Conservation (phyloP, 2,329 filamentous ascomycete genomes). For the Geosmithia morbida region DNA sequence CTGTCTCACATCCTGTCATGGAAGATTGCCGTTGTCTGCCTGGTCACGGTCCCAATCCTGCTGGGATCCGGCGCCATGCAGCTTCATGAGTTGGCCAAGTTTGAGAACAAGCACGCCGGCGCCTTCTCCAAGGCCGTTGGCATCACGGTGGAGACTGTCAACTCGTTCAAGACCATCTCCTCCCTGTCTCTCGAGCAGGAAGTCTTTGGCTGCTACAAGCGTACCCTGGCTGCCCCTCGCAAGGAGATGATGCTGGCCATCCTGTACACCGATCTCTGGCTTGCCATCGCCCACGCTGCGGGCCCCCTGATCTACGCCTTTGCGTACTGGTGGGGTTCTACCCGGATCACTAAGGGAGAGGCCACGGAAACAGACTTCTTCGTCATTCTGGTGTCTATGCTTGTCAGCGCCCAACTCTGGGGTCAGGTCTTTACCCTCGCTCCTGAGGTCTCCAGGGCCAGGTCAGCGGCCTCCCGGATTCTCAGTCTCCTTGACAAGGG, state of each 20-base stretch:
- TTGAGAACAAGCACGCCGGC: constrained; percentile 47
- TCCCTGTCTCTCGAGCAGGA: constrained; percentile 38
- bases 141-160: constrained; percentile 53
- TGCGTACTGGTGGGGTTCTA: constrained; percentile 69
- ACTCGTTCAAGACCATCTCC: constrained; percentile 49
- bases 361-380: constrained; percentile 58
- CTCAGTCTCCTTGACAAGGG: constrained; percentile 33
- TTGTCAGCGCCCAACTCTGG: constrained; percentile 60
- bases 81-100: constrained; percentile 44
- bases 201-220: constrained; percentile 35
- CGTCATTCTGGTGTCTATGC: constrained; percentile 55
- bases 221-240: constrained; percentile 32
- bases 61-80: constrained; percentile 57
- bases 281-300: constrained; percentile 43
- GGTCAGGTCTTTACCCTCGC: constrained; percentile 63
- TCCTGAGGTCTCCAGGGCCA: constrained; percentile 58
- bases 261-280: constrained; percentile 40
- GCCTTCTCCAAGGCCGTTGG: constrained; percentile 50
- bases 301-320: constrained; percentile 60
- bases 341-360: constrained; percentile 50
- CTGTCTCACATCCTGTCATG: constrained; percentile 59
- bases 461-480: constrained; percentile 44
- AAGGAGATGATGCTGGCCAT: constrained; percentile 37
- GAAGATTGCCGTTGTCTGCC: constrained; percentile 61
- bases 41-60: constrained; percentile 54